phyloP scores from a whole-genome alignment of 2,329 filamentous ascomycete species.

The Beauveria rudraprayagi region DNA sequence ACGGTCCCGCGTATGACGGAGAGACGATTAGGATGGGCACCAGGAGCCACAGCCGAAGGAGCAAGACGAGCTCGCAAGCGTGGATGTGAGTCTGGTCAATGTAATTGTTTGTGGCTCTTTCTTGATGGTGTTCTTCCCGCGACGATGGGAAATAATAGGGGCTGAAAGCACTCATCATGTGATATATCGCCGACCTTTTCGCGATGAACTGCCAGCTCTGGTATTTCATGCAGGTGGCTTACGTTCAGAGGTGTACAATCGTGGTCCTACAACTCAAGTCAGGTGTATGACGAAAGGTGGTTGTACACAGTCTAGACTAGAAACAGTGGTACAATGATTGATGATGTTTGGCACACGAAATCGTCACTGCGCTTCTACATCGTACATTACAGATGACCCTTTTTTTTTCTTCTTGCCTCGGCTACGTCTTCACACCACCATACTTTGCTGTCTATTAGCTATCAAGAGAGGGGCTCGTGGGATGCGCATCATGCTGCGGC shows the following conservation, averaged over 20 bases:
- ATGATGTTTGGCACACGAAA: not conserved
- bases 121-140: not conserved
- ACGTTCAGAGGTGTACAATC: not conserved
- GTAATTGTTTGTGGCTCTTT: not conserved
- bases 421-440: too few species aligned
- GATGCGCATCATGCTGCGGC: not conserved
- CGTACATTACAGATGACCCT: not conserved
- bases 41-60: not conserved
- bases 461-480: not conserved
- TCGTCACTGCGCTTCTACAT: not conserved
- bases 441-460: not conserved
- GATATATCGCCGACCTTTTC: not conserved
- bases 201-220: not conserved
- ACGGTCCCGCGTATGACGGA: constrained; percentile 18
- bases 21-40: not conserved
- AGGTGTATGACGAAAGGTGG: not conserved
- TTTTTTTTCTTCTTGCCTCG: not conserved
- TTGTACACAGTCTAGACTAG: constrained; percentile 3
- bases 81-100: not conserved
- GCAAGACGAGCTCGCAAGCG: not conserved
- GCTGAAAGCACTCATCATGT: not conserved
- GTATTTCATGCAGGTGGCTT: constrained; percentile 4
- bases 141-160: not conserved
- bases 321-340: not conserved
- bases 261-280: not conserved